Evolutionary conservation across 2,329 filamentous ascomycete species (phyloP), one percentile per base, ranked within the genome.

Genomic region (Stenocarpella maydis): DNA sequence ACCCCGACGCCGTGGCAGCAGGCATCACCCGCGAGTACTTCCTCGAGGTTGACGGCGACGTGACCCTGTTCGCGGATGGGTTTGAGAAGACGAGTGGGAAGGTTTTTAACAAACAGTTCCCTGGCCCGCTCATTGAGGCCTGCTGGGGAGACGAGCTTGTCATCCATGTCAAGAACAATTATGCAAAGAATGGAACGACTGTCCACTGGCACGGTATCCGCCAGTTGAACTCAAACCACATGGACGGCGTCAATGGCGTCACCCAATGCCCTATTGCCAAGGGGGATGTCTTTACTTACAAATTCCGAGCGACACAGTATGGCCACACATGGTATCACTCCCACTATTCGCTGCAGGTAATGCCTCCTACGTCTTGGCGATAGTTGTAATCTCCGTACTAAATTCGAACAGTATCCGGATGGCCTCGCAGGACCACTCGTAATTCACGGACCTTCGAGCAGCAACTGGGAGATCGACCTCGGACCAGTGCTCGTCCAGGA

Each of bases 201-300:
- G 75, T 80, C 15, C 79, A 80, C 73, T 80, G 78, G 78, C 79
- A 80, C 69, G 79, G 79, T 2, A 74, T 80, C 19, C 75, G 77
- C 21, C 76, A 78, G 68, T 69, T 75, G 8, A 72, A 75, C 68
- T 77, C 72, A 12, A 77, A 76, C 50, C 73, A 79, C 43, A 74
- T 76, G 58, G 78, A 80, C 41, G 78, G 78, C 17, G 78, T 78
- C 28, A 76, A 76, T 34, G 77, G 76, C 34, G 71, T 78, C 21
- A 79, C 78, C 0, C 85, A 90, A 74, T 90, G 87, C 74, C 86
- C 87, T 2, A 85, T 88, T 66, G 79, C 85, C 17, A 84, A 85
- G 0, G 83, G 82, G 28, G 74, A 80, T 19, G 77, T 75, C 8
- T 75, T 76, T 34, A 79, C 76, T 0, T 81, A 82, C 73, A 77